Base-by-base conservation (phyloP, 1,284 basidiomycete species). In the Apiotrichum sp. region DNA sequence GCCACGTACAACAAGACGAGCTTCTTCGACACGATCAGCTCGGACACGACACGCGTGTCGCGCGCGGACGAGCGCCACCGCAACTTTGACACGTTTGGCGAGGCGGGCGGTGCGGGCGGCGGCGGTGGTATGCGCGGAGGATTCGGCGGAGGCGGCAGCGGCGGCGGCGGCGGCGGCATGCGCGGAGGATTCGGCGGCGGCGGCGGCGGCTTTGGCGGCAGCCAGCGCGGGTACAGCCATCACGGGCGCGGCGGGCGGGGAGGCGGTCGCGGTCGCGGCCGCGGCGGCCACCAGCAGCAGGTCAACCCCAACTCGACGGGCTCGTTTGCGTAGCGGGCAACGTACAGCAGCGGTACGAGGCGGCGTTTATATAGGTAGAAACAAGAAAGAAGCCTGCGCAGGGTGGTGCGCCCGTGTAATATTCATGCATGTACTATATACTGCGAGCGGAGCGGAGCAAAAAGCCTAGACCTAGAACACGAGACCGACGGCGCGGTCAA, bases 51-150 rank as follows among this genome's bases (percentile, higher is more conserved):
- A 2, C 60, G 65, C 33, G 66, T 72, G 6, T 64, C 59, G 36
- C 61, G 70, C 33, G 65, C 66, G 4, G 71, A 73, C 43, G 73
- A 74, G 55, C 56, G 73, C 46, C 65, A 68, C 49, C 63, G 73
- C 50, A 74, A 74, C 56, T 61, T 63, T 33, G 73, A 74, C 53
- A 74, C 73, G 2, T 74, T 74, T 47, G 73, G 73, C 5, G 73
- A 73, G 52, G 69, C 70, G 6, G 71, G 70, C 14, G 71, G 66
- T 11, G 52, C 56, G 3, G 50, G 56, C n/a, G 42, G 41, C 40
- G 40, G 49, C n/a, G 57, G 53, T 4, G 47, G 55, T 3, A 45
- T 51, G 11, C 56, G 58, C 16, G 60, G 57, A n/a, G 62, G 61
- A 4, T 53, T 59, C 4, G 44, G 53, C 22, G 52, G 62, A 3